phyloP scores from a whole-genome alignment of 2,329 filamentous ascomycete species.

The Graphium sp. region DNA sequence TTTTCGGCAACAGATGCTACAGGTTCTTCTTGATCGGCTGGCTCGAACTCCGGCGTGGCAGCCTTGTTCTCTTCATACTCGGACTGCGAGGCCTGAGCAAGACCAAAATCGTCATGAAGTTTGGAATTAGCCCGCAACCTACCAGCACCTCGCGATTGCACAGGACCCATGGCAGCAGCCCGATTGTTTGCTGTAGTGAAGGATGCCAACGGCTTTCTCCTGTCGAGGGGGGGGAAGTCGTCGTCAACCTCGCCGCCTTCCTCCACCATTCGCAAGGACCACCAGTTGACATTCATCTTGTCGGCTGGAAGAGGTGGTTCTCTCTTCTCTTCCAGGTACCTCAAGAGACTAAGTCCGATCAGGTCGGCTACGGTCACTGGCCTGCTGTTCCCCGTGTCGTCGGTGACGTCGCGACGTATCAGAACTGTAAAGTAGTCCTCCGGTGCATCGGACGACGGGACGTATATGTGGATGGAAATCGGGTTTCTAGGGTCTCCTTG shows the following conservation, averaged over 20 bases:
- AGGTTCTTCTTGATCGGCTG: conserved; percentile 19
- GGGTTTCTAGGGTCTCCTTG: conserved; percentile 61
- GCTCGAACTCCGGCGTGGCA: conserved; percentile 45
- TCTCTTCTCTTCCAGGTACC: conserved; percentile 61
- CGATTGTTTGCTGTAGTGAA: conserved; percentile 71
- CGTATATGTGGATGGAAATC: conserved; percentile 61
- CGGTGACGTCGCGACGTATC: conserved; percentile 51
- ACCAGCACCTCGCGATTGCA: conserved; percentile 47
- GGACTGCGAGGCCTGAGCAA: conserved; percentile 53
- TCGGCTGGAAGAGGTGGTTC: conserved; percentile 47
- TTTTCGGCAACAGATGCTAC: conserved; percentile 9
- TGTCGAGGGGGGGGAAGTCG: conserved; percentile 64
- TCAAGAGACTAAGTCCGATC: conserved; percentile 65
- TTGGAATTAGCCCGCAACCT: conserved; percentile 52
- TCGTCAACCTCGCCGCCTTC: conserved; percentile 74
- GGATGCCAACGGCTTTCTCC: conserved; percentile 56
- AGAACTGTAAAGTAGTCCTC: conserved; percentile 54
- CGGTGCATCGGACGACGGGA: conserved; percentile 49
- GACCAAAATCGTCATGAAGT: conserved; percentile 67
- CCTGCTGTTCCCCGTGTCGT: conserved; percentile 41
- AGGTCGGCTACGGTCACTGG: conserved; percentile 60
- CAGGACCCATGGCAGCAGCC: conserved; percentile 13
- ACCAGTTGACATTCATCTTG: conserved; percentile 65
- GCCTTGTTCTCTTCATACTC: conserved; percentile 55
- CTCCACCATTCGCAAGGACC: conserved; percentile 70